Evolutionary conservation across 352 stramenopile species (phyloP), one percentile per base, ranked within the genome.

Genomic region (Globisporangium irregulare): DNA sequence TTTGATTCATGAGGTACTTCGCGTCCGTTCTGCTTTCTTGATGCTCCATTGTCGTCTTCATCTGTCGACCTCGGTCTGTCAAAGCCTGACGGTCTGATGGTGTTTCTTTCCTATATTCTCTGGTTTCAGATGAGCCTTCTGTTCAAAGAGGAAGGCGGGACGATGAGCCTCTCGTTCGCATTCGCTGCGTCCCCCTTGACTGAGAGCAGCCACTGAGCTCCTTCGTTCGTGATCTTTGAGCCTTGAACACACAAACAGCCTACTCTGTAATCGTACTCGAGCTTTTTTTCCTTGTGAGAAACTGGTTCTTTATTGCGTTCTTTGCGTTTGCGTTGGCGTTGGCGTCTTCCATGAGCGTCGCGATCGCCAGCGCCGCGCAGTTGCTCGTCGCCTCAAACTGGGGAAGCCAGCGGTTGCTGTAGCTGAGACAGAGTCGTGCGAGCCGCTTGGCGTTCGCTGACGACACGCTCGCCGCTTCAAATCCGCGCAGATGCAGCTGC

Each of bases 321-420:
- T 29, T 58, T 58, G 29, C 67, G 15, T 54, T 43, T 7, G 71
- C 70, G 29, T 86, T 80, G 2, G 72, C 72, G 54, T 90, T 80
- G 2, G 72, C 72, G 54, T 90, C 81, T 48, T 91, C 83, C 80
- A 92, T 87, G 4, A 92, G 69, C 22, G 83, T 91, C 24, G 83
- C 78, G 41, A 92, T 90, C 20, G 83, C 86, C 9, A 90, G 72
- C 10, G 81, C 79, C 0, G 84, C 76, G 50, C 79, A 90, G 32
- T 91, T 79, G 77, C 93, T 93, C 14, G 93, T 98, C 6, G 79
- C 78, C 71, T 98, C 90, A 60, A 98, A 96, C 64, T 91, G 81
- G 9, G 82, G 63, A 20, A 98, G 79, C 86, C 90, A 98, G 6
- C 92, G 85, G 55, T 97, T 98, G 72, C 85, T 95, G 69, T 97